A percentile compares a stretch with the other conserved stretches of the same genome.
Conservation (phyloP, 192 early-diverging fungal species). For the Umbelopsis sp. region DNA sequence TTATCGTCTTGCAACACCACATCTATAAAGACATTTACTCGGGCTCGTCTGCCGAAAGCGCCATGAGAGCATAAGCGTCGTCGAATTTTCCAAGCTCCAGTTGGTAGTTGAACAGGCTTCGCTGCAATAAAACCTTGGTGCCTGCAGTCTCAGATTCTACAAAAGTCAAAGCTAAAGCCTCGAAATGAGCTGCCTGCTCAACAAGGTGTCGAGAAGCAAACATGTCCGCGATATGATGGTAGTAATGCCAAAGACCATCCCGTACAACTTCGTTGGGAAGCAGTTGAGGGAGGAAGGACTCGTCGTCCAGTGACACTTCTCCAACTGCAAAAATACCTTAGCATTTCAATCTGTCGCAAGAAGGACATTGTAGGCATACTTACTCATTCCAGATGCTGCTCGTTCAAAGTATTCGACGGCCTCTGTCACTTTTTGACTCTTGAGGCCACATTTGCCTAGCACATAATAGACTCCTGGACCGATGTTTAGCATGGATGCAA, state of each 20-base stretch:
- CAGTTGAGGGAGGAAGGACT: constrained; percentile 2
- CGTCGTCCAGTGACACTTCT: constrained; percentile 5
- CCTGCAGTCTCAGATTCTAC: neutral
- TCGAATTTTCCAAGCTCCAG: neutral
- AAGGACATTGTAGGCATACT: neutral
- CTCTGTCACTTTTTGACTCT: constrained; percentile 1
- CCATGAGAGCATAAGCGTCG: constrained; percentile 1
- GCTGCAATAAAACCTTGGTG: neutral
- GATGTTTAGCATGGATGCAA: constrained; percentile 3
- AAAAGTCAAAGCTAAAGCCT: neutral
- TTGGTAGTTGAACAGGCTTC: constrained; percentile 1
- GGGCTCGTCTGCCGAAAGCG: constrained; percentile 2
- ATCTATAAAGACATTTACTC: constrained; percentile 8
- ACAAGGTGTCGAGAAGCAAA: constrained; percentile 3
- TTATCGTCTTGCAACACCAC: neutral
- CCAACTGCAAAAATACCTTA: neutral
- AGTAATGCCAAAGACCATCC: constrained; percentile 22
- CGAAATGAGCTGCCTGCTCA: constrained; percentile 24
- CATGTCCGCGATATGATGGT: constrained; percentile 17
- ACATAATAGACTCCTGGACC: constrained; percentile 19
- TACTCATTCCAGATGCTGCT: constrained; percentile 22
- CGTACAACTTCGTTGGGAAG: constrained; percentile 1
- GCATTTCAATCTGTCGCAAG: neutral
- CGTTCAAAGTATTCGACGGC: constrained; percentile 23
- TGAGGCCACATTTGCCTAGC: constrained; percentile 17